Conservation (phyloP, 2,329 filamentous ascomycete species). For the Trichoderma citrinoviride region DNA sequence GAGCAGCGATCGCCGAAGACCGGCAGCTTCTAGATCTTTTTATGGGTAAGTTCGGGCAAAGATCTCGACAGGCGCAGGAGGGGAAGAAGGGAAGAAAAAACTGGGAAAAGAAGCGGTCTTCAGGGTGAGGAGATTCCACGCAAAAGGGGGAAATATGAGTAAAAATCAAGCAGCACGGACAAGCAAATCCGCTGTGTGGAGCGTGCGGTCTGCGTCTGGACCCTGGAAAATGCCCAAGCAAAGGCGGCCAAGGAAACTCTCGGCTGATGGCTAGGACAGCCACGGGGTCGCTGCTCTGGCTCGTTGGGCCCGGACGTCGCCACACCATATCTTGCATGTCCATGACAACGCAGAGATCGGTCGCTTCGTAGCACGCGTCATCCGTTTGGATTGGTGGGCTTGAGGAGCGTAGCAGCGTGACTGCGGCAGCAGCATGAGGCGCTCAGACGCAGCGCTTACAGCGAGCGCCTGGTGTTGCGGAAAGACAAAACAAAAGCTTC, state of each 20-base stretch:
- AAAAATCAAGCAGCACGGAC: neutral
- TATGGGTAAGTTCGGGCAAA: neutral
- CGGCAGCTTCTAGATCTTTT: conserved; percentile 18
- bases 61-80: neutral
- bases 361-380: conserved; percentile 11
- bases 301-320: conserved; percentile 2
- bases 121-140: neutral
- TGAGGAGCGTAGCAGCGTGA: conserved; percentile 13
- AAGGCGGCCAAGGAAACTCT: neutral
- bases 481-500: neutral
- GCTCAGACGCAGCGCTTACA: neutral
- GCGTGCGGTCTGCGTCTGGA: neutral
- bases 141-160: neutral
- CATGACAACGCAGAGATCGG: conserved; percentile 12
- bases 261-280: conserved; percentile 12
- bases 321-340: conserved; percentile 6
- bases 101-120: neutral
- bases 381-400: conserved; percentile 3
- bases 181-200: neutral
- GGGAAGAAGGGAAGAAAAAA: neutral
- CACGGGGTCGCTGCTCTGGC: conserved; percentile 14
- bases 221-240: neutral
- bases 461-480: neutral
- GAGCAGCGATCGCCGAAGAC: conserved; percentile 17
- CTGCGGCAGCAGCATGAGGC: neutral